A percentile compares a stretch with the other conserved stretches of the same genome.
Evolutionary conservation across 805 yeast species (phyloP).

Genomic region (Ascoidea tarda): DNA sequence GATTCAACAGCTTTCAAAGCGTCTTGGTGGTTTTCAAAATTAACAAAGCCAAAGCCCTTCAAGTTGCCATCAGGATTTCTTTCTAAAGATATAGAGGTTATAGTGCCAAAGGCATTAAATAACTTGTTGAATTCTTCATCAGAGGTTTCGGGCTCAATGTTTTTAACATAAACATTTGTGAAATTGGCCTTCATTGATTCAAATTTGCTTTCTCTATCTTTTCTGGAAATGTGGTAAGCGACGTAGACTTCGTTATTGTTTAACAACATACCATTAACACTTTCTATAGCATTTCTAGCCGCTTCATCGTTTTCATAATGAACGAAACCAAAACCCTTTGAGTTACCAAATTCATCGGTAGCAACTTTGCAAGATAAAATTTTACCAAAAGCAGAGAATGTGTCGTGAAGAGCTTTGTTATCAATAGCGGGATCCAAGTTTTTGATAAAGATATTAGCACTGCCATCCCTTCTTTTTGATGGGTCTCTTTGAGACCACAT

Average conservation of each 20-base stretch:
- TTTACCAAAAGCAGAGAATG: slow-evolving; percentile 92
- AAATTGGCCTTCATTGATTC: slow-evolving; percentile 83
- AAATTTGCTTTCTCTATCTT: slow-evolving; percentile 87
- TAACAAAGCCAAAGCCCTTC: slow-evolving; percentile 92
- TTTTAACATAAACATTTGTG: slow-evolving; percentile 94
- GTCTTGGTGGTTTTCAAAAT: slow-evolving; percentile 74
- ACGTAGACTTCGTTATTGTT: slow-evolving; percentile 94
- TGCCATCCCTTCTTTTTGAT: slow-evolving; percentile 83
- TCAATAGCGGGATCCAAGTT: slow-evolving; percentile 97
- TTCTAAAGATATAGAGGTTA: slow-evolving; percentile 75
- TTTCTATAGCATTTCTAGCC: slow-evolving; percentile 90
- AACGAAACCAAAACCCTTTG: slow-evolving; percentile 95
- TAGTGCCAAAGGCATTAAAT: slow-evolving; percentile 60
- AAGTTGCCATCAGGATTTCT: slow-evolving; percentile 78
- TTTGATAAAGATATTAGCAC: slow-evolving; percentile 95
- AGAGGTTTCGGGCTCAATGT: slow-evolving; percentile 58
- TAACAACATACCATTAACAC: slow-evolving; percentile 95
- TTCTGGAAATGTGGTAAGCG: slow-evolving; percentile 84
- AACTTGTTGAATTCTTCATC: slow-evolving; percentile 59
- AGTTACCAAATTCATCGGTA: slow-evolving; percentile 78
- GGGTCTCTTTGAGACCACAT: slow-evolving; percentile 99
- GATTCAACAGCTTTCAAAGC: slow-evolving; percentile 89
- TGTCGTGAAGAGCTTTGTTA: slow-evolving; percentile 97
- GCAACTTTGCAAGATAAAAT: slow-evolving; percentile 96
- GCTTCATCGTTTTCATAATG: slow-evolving; percentile 90